Conservation (phyloP, 192 early-diverging fungal genomes). For the Coemansia sp. region DNA sequence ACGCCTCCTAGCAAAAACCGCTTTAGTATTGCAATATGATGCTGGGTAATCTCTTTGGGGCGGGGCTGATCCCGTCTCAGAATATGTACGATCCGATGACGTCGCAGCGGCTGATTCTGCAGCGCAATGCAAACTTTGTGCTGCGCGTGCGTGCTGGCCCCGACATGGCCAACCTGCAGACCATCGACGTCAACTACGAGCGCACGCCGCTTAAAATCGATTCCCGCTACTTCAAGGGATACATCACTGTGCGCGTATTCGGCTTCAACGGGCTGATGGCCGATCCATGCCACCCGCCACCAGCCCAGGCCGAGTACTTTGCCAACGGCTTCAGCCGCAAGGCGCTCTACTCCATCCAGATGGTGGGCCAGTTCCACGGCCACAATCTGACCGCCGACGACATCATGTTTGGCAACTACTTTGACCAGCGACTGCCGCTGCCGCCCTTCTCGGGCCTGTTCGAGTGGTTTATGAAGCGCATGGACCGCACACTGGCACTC, state of each 20-base stretch:
- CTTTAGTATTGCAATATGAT: conserved; percentile 30
- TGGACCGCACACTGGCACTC: conserved; percentile 54
- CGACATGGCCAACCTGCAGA: conserved; percentile 44
- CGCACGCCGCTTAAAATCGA: conserved; percentile 51
- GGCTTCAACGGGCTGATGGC: conserved; percentile 55
- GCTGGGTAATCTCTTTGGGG: conserved; percentile 55
- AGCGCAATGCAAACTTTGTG: conserved; percentile 56
- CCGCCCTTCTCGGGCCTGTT: conserved; percentile 55
- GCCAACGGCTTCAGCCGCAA: conserved; percentile 54
- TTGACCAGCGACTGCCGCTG: conserved; percentile 52
- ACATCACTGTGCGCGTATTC: conserved; percentile 53
- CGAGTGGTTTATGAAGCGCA: conserved; percentile 58
- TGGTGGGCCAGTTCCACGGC: conserved; percentile 48
- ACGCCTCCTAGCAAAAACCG: background rate
- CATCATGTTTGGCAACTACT: conserved; percentile 59
- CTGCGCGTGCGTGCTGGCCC: conserved; percentile 54
- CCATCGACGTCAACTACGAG: conserved; percentile 57
- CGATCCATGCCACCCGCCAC: conserved; percentile 55
- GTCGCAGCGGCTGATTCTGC: conserved; percentile 49
- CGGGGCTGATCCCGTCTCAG: conserved; percentile 36
- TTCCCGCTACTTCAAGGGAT: conserved; percentile 45
- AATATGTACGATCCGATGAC: conserved; percentile 50
- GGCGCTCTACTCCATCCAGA: conserved; percentile 56
- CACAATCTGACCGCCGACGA: conserved; percentile 46
- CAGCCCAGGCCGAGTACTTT: conserved; percentile 50